These are phyloP conservation scores for Pueraria montana DNA, from an alignment of 306 rosid species.

Conservation along the genomic window DNA sequence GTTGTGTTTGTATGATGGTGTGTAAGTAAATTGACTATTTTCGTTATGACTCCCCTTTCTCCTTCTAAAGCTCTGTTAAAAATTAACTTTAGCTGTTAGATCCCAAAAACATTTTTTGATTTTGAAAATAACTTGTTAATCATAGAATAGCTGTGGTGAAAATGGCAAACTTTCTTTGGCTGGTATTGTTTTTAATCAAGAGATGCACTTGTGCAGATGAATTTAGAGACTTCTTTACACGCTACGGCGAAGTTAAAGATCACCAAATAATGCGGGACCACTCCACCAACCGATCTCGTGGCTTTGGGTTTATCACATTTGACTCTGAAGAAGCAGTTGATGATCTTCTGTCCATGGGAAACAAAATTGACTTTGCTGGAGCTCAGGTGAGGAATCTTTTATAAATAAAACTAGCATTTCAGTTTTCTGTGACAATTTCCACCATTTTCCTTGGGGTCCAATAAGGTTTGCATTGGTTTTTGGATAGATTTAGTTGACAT, in stretches of 20 bases:
- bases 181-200: conserved; percentile 32
- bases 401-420: background rate
- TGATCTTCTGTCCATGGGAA: conserved; percentile 83
- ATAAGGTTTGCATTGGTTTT: background rate
- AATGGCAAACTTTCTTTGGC: background rate
- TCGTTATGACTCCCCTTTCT: conserved; percentile 6
- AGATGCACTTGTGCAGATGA: conserved; percentile 64
- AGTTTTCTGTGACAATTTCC: background rate
- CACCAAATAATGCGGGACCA: conserved; percentile 94
- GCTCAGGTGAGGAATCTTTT: conserved; percentile 73
- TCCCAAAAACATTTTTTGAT: background rate
- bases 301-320: conserved; percentile 84
- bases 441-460: background rate
- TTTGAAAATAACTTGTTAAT: background rate
- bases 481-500: background rate
- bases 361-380: conserved; percentile 90
- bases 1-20: conserved; percentile 12
- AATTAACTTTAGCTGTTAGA: background rate
- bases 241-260: conserved; percentile 84
- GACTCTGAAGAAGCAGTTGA: conserved; percentile 92
- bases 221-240: conserved; percentile 79
- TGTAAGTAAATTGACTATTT: conserved; percentile 21
- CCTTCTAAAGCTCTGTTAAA: background rate
- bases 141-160: conserved; percentile 6
- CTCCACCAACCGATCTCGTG: conserved; percentile 89